These are phyloP conservation scores for Datisca glomerata DNA, from an alignment of 306 rosid genomes.

Conservation along the genomic window DNA sequence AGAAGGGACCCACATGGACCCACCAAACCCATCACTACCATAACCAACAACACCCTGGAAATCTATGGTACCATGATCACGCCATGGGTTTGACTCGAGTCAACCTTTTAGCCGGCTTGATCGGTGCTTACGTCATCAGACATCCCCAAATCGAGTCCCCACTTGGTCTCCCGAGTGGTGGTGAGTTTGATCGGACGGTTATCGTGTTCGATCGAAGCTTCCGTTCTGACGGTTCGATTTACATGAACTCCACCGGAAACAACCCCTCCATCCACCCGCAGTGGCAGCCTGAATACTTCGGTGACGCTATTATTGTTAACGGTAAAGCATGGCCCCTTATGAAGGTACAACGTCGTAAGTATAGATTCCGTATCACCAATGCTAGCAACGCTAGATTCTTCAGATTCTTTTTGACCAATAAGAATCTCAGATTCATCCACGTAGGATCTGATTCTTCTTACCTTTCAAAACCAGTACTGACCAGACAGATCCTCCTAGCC, in stretches of 20 bases:
- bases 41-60: constrained; percentile 68
- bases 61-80: constrained; percentile 81
- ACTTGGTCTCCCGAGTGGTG: constrained; percentile 30
- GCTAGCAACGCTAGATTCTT: constrained; percentile 82
- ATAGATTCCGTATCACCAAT: constrained; percentile 62
- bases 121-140: constrained; percentile 55
- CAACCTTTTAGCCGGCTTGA: constrained; percentile 17
- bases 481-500: constrained; percentile 37
- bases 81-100: constrained; percentile 45
- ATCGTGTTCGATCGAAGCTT: constrained; percentile 61
- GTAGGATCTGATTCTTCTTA: constrained; percentile 60
- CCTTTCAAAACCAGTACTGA: constrained; percentile 23
- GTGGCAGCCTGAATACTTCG: constrained; percentile 52
- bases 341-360: constrained; percentile 52
- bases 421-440: constrained; percentile 45
- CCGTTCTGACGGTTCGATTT: constrained; percentile 46
- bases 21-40: constrained; percentile 31
- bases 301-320: constrained; percentile 62
- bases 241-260: constrained; percentile 56
- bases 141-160: constrained; percentile 33
- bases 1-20: constrained; percentile 35
- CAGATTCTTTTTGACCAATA: constrained; percentile 41
- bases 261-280: constrained; percentile 76
- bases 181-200: constrained; percentile 38
- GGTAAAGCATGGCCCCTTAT: constrained; percentile 80